These are phyloP conservation scores for Cicer chorassanicum DNA, from an alignment of 306 rosid species.

Conservation along the genomic window DNA sequence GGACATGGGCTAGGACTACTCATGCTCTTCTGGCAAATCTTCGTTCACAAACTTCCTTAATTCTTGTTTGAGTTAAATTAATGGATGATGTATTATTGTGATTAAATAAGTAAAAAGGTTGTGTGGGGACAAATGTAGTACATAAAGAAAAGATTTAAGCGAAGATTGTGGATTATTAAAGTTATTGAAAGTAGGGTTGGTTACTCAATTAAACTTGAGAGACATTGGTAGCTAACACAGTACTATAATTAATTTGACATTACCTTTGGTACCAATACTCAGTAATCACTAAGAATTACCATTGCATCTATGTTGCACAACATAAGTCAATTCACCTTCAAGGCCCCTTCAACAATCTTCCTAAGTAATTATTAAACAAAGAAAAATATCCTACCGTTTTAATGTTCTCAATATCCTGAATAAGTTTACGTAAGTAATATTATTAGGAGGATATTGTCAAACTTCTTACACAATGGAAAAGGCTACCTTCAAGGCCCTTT, in stretches of 20 bases:
- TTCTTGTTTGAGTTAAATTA: constrained; percentile 13
- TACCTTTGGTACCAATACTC: background rate
- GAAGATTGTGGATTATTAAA: background rate
- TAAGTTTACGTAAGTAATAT: no score
- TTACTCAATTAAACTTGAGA: constrained; percentile 16
- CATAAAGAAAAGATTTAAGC: background rate
- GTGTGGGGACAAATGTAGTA: background rate
- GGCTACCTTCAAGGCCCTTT: background rate
- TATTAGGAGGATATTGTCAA: background rate
- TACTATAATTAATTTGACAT: constrained; percentile 38
- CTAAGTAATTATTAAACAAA: background rate
- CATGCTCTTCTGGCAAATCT: constrained; percentile 46
- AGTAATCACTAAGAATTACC: background rate
- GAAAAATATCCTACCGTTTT: no score
- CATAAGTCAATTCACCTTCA: background rate
- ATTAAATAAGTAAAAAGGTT: constrained; percentile 2
- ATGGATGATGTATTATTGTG: background rate
- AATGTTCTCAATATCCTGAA: no score
- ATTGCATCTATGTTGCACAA: constrained; percentile 2
- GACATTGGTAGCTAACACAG: constrained; percentile 30
- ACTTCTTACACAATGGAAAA: background rate
- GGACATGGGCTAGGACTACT: constrained; percentile 14
- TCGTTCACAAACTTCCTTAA: constrained; percentile 37
- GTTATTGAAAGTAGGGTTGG: background rate
- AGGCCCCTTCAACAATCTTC: background rate